phyloP scores from a whole-genome alignment of 257 asterid species.

The Perilla frutescens region DNA sequence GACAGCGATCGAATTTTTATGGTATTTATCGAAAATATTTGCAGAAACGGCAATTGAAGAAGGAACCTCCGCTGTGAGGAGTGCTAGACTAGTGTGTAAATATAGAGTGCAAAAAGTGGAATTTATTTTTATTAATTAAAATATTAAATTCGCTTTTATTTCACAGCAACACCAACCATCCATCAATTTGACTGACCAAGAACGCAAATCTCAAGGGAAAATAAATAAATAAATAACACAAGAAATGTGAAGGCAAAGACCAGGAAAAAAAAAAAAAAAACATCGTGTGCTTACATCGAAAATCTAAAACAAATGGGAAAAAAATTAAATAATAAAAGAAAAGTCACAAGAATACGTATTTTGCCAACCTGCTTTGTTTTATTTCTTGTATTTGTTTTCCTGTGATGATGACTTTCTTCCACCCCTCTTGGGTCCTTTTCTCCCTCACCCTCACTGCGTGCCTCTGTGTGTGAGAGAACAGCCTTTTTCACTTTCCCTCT shows the following conservation, averaged over 20 bases:
- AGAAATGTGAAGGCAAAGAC: constrained; percentile 4
- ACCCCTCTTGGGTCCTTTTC: background rate
- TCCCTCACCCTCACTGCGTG: background rate
- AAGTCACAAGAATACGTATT: constrained; percentile 30
- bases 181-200: constrained; percentile 33
- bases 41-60: constrained; percentile 36
- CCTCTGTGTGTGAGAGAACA: background rate
- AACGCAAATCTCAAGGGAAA: constrained; percentile 56
- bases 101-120: constrained; percentile 37
- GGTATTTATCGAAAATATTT: constrained; percentile 24
- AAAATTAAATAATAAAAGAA: constrained; percentile 6
- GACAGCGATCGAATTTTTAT: constrained; percentile 37
- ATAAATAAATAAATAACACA: background rate
- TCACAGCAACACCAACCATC: constrained; percentile 35
- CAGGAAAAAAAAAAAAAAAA: background rate
- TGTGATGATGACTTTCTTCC: background rate
- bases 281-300: constrained; percentile 32
- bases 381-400: constrained; percentile 14
- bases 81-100: constrained; percentile 32
- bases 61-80: constrained; percentile 22
- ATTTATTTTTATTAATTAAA: background rate
- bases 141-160: constrained; percentile 29
- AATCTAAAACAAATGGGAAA: constrained; percentile 30
- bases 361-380: constrained; percentile 37
- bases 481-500: constrained; percentile 17